Conservation (phyloP, 805 yeast genomes). For the Kodamaea kaohsiungensis region DNA sequence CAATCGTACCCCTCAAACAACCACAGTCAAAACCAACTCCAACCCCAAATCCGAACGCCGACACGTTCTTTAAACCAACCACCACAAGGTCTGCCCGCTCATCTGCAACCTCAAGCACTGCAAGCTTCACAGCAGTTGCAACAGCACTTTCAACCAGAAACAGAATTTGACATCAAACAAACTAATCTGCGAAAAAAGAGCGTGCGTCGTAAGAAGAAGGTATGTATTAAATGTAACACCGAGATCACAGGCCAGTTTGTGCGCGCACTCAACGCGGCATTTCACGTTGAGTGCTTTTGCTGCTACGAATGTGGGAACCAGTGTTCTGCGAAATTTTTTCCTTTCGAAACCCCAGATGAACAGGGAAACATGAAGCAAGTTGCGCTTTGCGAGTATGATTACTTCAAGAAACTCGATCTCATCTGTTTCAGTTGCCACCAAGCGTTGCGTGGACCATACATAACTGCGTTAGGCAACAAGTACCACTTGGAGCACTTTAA, state of each 20-base stretch:
- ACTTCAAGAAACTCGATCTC: constrained; percentile 79
- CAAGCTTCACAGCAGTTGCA: constrained; percentile 3
- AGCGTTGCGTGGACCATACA: constrained; percentile 89
- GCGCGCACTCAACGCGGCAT: constrained; percentile 76
- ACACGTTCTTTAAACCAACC: neutral
- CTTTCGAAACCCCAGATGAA: constrained; percentile 56
- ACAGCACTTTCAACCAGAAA: constrained; percentile 4
- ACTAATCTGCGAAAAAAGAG: constrained; percentile 12
- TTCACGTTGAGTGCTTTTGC: constrained; percentile 84
- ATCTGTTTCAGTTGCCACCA: constrained; percentile 85
- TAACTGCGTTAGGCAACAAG: constrained; percentile 87
- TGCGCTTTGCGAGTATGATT: constrained; percentile 88
- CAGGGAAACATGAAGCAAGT: constrained; percentile 38
- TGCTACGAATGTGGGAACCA: constrained; percentile 82
- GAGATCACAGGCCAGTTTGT: constrained; percentile 69
- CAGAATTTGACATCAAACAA: neutral
- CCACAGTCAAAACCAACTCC: neutral
- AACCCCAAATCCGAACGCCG: neutral
- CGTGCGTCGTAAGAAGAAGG: constrained; percentile 25
- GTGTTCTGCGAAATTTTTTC: constrained; percentile 87
- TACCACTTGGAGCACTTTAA: constrained; percentile 95
- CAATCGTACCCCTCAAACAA: neutral
- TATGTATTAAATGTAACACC: constrained; percentile 37
- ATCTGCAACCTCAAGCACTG: neutral
- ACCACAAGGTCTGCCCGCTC: neutral